Conservation (phyloP, 2,329 filamentous ascomycete genomes). For the Aspergillus unguis region DNA sequence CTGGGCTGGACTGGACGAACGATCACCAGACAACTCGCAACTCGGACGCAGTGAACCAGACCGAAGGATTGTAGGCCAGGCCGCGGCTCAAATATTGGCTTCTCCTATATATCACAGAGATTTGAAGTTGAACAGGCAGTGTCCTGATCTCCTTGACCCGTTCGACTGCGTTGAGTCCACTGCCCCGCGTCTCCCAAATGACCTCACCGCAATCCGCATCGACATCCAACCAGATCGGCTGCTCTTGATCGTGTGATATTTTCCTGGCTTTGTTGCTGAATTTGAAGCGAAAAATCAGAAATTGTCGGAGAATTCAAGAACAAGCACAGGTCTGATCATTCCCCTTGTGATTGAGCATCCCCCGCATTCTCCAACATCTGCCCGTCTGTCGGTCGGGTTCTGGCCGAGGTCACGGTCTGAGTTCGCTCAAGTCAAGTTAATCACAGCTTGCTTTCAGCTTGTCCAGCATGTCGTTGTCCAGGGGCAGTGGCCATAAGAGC, state of each 20-base stretch:
- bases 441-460: neutral
- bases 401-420: slow-evolving; percentile 16
- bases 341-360: neutral
- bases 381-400: slow-evolving; percentile 14
- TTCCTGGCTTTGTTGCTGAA: slow-evolving; percentile 4
- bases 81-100: slow-evolving; percentile 2
- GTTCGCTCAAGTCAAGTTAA: neutral
- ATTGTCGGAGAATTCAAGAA: neutral
- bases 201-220: slow-evolving; percentile 22
- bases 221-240: slow-evolving; percentile 20
- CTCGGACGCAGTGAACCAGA: neutral
- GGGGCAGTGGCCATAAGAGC: slow-evolving; percentile 33
- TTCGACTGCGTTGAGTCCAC: neutral
- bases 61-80: neutral
- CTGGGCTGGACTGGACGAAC: neutral
- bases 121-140: neutral
- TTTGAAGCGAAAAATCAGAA: neutral
- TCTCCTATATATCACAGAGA: neutral
- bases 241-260: slow-evolving; percentile 14
- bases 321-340: neutral
- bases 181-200: slow-evolving; percentile 20
- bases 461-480: slow-evolving; percentile 30
- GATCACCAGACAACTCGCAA: neutral
- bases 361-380: neutral
- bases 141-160: neutral